Evolutionary conservation across 306 rosid genomes (phyloP), one percentile per base, ranked within the genome.

Genomic region (Macrotyloma uniflorum): DNA sequence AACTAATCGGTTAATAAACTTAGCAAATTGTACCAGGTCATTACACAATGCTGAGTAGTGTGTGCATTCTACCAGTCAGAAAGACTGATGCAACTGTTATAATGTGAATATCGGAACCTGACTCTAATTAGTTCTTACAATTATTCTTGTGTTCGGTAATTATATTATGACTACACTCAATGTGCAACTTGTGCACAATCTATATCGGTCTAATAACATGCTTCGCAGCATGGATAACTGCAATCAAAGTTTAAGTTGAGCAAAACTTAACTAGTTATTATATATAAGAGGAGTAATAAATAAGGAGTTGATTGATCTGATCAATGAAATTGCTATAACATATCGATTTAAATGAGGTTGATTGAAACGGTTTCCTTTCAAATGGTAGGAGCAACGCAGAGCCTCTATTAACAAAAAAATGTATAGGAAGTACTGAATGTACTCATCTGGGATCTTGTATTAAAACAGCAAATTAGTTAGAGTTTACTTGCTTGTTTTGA

Each of bases 161-260:
- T 23, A 28, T 23, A 3, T 55, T 11, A 54, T 54, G 62, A 55
- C 16, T 23, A 24, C 6, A 23, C 35, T 23, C 3, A 22, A 5
- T 24, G 63, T 24, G 63, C 63, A 57, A 57, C 4, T 57, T 57
- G 28, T 57, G 63, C 63, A 57, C 35, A 54, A 54, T 57, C 63
- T 24, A 24, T 1, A 57, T 12, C 3, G 35, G 35, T 23, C 2
- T 3, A 11, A 11, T n/a, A 3, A 57, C 16, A 11, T 57, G 33
- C n/a, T 35, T 18, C 19, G 30, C 49, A 64, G 26, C 24, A 35
- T 35, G 47, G 22, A 8, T 53, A 53, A 22, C 20, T 53, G 28
- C 24, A n/a, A 35, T 18, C 23, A 6, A 32, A 32, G 35, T 35
- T 63, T 22, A 3, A 10, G 54, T 35, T 63, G 24, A 35, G 69